phyloP scores from a whole-genome alignment of 2,329 filamentous ascomycete species.

The Neofusicoccum sp. region DNA sequence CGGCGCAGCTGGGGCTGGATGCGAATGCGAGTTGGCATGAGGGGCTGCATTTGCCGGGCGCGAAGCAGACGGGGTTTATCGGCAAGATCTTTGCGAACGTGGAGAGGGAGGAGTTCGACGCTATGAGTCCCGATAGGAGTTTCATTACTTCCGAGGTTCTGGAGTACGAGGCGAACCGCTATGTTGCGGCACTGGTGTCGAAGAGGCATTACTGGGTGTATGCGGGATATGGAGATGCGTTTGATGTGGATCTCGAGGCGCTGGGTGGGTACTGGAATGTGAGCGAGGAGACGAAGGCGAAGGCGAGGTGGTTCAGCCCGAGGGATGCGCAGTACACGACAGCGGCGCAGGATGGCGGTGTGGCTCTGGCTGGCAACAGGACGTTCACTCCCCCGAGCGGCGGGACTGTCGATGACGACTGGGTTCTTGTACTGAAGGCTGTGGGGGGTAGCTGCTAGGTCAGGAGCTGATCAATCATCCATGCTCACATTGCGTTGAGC shows the following conservation, averaged over 20 bases:
- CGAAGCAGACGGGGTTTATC: slow-evolving; percentile 1
- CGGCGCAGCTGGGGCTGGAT: neutral
- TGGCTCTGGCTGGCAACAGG: neutral
- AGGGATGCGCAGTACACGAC: neutral
- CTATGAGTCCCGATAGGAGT: neutral
- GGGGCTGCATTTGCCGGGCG: neutral
- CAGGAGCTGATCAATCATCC: too few species aligned
- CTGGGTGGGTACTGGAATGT: neutral
- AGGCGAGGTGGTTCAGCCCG: neutral
- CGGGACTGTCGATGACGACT: slow-evolving; percentile 6
- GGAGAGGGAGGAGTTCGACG: neutral
- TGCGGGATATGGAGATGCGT: slow-evolving; percentile 4
- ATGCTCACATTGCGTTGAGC: neutral
- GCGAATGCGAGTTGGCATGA: slow-evolving; percentile 5
- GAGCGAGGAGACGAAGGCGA: neutral
- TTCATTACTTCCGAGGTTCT: neutral
- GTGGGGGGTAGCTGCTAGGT: neutral
- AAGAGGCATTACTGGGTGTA: neutral
- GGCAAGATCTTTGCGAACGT: neutral
- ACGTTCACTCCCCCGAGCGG: neutral
- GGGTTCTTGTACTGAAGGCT: neutral
- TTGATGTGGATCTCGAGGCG: neutral
- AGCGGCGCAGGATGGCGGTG: neutral
- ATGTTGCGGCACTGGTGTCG: neutral
- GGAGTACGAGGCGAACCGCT: neutral